Conservation (phyloP, 2,329 filamentous ascomycete genomes). For the Penicillium sp. region DNA sequence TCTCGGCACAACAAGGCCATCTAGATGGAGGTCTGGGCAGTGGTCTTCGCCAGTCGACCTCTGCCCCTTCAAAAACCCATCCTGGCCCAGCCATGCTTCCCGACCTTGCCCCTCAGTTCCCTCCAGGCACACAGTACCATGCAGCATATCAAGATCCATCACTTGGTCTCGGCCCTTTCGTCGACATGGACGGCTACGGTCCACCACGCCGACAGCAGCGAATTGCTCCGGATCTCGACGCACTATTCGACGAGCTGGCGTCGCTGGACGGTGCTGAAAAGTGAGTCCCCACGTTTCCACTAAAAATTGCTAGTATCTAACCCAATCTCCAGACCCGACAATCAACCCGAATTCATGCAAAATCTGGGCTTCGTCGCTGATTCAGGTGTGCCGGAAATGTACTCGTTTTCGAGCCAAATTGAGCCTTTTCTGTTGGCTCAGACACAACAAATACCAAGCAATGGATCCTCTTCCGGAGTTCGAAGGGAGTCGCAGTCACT, state of each 20-base stretch:
- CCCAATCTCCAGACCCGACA: conserved; percentile 29
- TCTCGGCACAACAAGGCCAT: conserved; percentile 19
- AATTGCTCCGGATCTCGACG: conserved; percentile 45
- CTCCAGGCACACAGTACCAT: conserved; percentile 26
- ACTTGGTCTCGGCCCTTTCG: conserved; percentile 26
- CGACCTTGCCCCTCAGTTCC: conserved; percentile 25
- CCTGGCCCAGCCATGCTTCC: conserved; percentile 19
- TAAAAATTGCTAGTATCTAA: neutral
- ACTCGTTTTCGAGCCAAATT: conserved; percentile 34
- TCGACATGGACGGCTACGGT: conserved; percentile 33
- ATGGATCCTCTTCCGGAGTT: conserved; percentile 15
- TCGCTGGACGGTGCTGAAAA: conserved; percentile 56
- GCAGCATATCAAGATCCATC: conserved; percentile 28
- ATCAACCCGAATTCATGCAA: conserved; percentile 40
- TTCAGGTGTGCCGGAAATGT: conserved; percentile 38
- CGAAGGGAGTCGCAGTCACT: conserved; percentile 23
- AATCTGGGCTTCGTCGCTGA: conserved; percentile 39
- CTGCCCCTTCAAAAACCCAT: conserved; percentile 20
- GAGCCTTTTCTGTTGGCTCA: conserved; percentile 36
- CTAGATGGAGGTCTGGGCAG: conserved; percentile 13
- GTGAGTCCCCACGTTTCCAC: conserved; percentile 23
- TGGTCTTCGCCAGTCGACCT: conserved; percentile 17
- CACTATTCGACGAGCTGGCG: conserved; percentile 59
- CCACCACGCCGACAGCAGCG: conserved; percentile 26
- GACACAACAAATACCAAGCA: conserved; percentile 26